Base-by-base conservation (phyloP, 169 alveolate species). In the Plasmodium malariae region DNA sequence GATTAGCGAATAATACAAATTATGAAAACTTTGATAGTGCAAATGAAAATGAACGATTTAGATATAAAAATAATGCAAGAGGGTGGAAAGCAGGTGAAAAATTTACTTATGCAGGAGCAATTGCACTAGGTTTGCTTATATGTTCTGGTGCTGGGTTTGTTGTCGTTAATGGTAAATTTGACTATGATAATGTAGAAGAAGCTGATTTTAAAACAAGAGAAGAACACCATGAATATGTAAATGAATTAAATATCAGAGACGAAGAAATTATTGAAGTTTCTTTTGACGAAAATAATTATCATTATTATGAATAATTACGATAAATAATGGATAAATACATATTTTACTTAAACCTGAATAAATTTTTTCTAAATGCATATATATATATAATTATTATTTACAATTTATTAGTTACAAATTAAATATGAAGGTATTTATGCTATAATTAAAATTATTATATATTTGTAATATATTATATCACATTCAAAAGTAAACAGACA, bases 91-190 rank as follows among this genome's bases (percentile, higher is more conserved):
- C 34, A 48, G 21, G 65, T 7, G 7, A 14, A 19, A 24, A 30
- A 6, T n/a, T 19, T 49, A 17, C 14, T 14, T 71, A 45, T 71
- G 85, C 85, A 14, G 62, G 34, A 45, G 85, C 68, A 71, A n/a
- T 43, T 71, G n/a, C 3, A 7, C 11, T 71, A 24, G 85, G 17
- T 45, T 71, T 71, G 11, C 4, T 48, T 45, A 71, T 49, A 26
- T 48, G 63, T 49, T 71, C 85, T 45, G 12, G 17, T 48, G 69
- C 45, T 49, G 85, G 85, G 48, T 71, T 48, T 55, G 2, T 57
- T 19, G 12, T 71, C 12, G 4, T 5, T 48, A 71, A 57, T 9
- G 32, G 14, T 9, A 19, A n/a, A 1, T 14, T 11, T 32, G 40
- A 32, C 1, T 7, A 65, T 9, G 3, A 65, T 11, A 51, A 49